Conservation (phyloP, 148 eudicot species). For the Tetragonia tetragonoides region DNA sequence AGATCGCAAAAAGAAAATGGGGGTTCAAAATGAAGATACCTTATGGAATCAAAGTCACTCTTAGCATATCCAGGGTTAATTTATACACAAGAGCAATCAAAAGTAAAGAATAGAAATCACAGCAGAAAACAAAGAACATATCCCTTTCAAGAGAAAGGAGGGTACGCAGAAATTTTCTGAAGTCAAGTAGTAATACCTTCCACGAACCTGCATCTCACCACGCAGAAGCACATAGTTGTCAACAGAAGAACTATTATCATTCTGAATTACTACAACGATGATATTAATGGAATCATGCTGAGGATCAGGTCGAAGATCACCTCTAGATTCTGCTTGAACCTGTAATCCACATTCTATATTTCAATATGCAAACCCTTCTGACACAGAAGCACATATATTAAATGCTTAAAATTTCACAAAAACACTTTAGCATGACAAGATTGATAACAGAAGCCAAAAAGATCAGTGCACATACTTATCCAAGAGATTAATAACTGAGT, state of each 20-base stretch:
- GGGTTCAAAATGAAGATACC: not conserved
- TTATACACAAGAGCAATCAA: not conserved
- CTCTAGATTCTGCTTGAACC: constrained; percentile 86
- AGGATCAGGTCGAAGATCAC: constrained; percentile 85
- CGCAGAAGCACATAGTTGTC: constrained; percentile 62
- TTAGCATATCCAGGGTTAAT: not conserved
- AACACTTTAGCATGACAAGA: not conserved
- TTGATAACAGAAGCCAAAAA: not conserved
- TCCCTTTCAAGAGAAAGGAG: not conserved
- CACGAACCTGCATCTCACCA: constrained; percentile 27
- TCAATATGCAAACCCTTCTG: constrained; percentile 16
- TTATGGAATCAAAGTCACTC: not conserved
- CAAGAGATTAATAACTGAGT: not conserved
- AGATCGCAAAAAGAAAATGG: not conserved
- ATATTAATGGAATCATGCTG: constrained; percentile 75
- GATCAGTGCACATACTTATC: not conserved
- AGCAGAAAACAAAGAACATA: not conserved
- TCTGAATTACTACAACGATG: constrained; percentile 61
- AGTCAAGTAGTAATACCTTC: constrained; percentile 37
- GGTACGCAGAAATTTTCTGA: not conserved
- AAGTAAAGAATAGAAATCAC: not conserved
- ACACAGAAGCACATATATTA: not conserved
- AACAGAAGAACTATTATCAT: constrained; percentile 46
- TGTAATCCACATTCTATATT: constrained; percentile 34
- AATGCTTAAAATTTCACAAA: not conserved